Percentiles rank a stretch among this genome's conserved stretches.
Evolutionary conservation across 331 rosid genomes (phyloP).

Genomic region (Stylosanthes scabra): DNA sequence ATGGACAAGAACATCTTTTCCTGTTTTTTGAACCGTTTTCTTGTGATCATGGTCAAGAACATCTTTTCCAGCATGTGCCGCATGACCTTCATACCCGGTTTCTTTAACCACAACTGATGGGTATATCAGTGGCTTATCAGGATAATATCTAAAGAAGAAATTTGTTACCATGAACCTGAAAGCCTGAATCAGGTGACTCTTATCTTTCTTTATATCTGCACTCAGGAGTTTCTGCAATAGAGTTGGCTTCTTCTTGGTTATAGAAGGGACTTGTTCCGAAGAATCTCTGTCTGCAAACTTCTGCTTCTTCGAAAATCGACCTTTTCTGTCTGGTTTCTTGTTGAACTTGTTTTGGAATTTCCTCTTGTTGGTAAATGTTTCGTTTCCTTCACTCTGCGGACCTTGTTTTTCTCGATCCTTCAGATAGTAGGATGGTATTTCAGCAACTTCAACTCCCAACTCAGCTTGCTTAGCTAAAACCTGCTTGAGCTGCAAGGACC

Average conservation of each 20-base stretch:
- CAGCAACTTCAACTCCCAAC: constrained; percentile 95
- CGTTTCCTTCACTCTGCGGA: constrained; percentile 44
- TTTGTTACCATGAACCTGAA: constrained; percentile 86
- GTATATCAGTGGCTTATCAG: constrained; percentile 65
- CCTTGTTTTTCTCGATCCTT: constrained; percentile 52
- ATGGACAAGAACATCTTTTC: constrained; percentile 12
- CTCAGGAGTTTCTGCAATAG: constrained; percentile 79
- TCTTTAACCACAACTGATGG: constrained; percentile 62
- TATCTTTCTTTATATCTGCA: constrained; percentile 77
- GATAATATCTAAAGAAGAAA: constrained; percentile 72
- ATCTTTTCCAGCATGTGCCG: constrained; percentile 35
- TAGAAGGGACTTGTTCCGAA: constrained; percentile 17
- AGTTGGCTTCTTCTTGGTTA: constrained; percentile 58
- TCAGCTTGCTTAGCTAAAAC: constrained; percentile 92
- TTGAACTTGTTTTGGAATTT: constrained; percentile 53
- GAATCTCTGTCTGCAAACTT: constrained; percentile 47
- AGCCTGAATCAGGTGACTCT: constrained; percentile 67
- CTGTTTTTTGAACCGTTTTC: constrained; percentile 31
- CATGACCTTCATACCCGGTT: constrained; percentile 32
- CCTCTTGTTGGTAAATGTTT: constrained; percentile 42
- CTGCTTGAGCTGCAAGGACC: constrained; percentile 75
- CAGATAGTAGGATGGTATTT: constrained; percentile 75
- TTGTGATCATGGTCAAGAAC: constrained; percentile 24
- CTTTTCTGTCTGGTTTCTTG: constrained; percentile 50
- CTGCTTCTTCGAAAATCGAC: constrained; percentile 58